A percentile compares a stretch with the other conserved stretches of the same genome.
Conservation (phyloP, 345 rosid genomes). For the Aquilaria malaccensis region DNA sequence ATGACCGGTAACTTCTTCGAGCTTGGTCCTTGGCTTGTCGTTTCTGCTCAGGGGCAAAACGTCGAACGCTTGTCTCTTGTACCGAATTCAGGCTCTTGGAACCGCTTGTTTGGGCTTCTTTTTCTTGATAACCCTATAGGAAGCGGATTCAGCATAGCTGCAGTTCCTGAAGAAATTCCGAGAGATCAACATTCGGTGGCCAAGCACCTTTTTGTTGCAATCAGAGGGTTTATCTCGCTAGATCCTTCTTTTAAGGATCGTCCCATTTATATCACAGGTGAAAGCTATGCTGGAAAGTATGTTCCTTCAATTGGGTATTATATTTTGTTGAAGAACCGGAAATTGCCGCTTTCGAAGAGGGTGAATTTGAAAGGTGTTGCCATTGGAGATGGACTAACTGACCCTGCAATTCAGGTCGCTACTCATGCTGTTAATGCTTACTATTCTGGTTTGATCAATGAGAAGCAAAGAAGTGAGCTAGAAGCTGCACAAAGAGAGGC, state of each 20-base stretch:
- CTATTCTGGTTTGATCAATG: slow-evolving; percentile 56
- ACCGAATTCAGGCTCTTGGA: slow-evolving; percentile 70
- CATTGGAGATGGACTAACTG: slow-evolving; percentile 77
- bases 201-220: slow-evolving; percentile 54
- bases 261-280: slow-evolving; percentile 62
- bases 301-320: slow-evolving; percentile 75
- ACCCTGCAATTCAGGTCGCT: slow-evolving; percentile 47
- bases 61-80: slow-evolving; percentile 24
- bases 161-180: slow-evolving; percentile 49
- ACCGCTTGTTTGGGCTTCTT: slow-evolving; percentile 64
- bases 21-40: slow-evolving; percentile 76
- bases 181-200: slow-evolving; percentile 50
- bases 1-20: slow-evolving; percentile 82
- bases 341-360: slow-evolving; percentile 17
- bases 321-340: slow-evolving; percentile 40
- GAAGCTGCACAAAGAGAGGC: slow-evolving; percentile 47
- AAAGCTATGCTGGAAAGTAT: slow-evolving; percentile 83
- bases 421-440: slow-evolving; percentile 56
- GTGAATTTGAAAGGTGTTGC: slow-evolving; percentile 62
- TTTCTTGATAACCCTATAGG: slow-evolving; percentile 86
- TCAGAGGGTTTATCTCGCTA: slow-evolving; percentile 36
- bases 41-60: slow-evolving; percentile 19
- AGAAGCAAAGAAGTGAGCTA: slow-evolving; percentile 47
- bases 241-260: slow-evolving; percentile 38
- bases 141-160: slow-evolving; percentile 72